Evolutionary conservation across 164 flowering plant genomes (phyloP).

Genomic region (Chimonanthus salicifolius): DNA sequence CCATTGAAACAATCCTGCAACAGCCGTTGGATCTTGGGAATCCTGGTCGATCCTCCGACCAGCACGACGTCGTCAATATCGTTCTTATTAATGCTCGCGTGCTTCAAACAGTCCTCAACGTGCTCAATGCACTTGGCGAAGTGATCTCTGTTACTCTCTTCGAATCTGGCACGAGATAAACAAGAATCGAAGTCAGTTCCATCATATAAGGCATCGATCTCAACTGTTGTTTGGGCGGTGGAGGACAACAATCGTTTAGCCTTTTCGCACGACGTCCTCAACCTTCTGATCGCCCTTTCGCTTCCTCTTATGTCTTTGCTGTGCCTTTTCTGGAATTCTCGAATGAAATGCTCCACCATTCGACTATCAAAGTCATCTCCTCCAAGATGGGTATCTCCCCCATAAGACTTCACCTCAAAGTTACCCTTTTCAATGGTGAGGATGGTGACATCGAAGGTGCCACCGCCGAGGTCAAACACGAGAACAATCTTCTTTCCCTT

Average conservation of each 20-base stretch:
- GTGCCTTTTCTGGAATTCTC: slow-evolving; percentile 45
- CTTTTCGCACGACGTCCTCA: slow-evolving; percentile 49
- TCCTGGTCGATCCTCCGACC: slow-evolving; percentile 59
- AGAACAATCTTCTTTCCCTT: background rate
- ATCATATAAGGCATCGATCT: slow-evolving; percentile 48
- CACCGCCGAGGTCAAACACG: slow-evolving; percentile 43
- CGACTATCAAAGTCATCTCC: slow-evolving; percentile 65
- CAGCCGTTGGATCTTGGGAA: too few relatives aligned
- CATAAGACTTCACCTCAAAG: too few relatives aligned
- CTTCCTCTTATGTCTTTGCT: slow-evolving; percentile 46
- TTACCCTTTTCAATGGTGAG: slow-evolving; percentile 5
- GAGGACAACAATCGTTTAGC: slow-evolving; percentile 52
- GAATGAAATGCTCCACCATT: slow-evolving; percentile 42
- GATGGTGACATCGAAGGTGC: slow-evolving; percentile 58
- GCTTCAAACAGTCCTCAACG: slow-evolving; percentile 46
- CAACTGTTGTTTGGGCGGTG: slow-evolving; percentile 44
- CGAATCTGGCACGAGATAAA: slow-evolving; percentile 49
- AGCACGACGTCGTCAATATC: slow-evolving; percentile 45
- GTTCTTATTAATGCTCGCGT: slow-evolving; percentile 52
- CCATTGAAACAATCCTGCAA: too few relatives aligned
- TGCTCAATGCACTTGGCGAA: slow-evolving; percentile 54
- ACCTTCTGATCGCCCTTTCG: slow-evolving; percentile 45
- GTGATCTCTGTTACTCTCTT: slow-evolving; percentile 52
- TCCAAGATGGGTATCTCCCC: slow-evolving; percentile 33
- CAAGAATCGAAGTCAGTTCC: slow-evolving; percentile 48